Conservation (phyloP, 495 filamentous ascomycete genomes). For the Recurvomyces mirabilis region DNA sequence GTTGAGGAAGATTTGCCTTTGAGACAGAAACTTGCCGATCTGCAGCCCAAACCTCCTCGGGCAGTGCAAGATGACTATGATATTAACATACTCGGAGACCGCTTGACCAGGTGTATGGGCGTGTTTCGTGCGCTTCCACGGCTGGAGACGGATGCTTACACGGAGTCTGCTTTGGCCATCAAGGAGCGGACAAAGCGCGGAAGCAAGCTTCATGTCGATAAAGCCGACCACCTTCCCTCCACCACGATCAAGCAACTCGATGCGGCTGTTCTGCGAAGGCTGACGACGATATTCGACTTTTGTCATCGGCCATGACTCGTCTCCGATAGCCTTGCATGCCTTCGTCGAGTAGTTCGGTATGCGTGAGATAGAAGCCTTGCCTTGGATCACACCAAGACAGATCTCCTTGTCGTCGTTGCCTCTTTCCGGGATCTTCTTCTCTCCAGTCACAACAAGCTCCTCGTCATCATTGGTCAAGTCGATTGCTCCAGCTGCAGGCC, state of each 20-base stretch:
- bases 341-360: constrained; percentile 1
- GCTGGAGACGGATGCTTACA: no score
- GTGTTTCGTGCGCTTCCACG: no score
- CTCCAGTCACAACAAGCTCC: constrained; percentile 29
- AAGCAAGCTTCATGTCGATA: constrained; percentile 2
- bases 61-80: constrained; percentile 70
- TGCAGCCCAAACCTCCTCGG: constrained; percentile 49
- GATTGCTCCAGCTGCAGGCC: constrained; percentile 29
- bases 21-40: constrained; percentile 55
- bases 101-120: constrained; percentile 49
- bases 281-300: neutral
- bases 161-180: constrained; percentile 6
- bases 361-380: constrained; percentile 8
- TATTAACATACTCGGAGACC: constrained; percentile 40
- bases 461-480: constrained; percentile 46
- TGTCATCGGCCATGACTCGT: constrained; percentile 6
- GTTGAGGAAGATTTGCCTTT: constrained; percentile 54
- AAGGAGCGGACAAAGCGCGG: constrained; percentile 7
- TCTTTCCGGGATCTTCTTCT: constrained; percentile 1
- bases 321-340: neutral
- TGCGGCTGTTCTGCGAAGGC: neutral
- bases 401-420: constrained; percentile 50
- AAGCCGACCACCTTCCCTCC: neutral
- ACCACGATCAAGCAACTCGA: constrained; percentile 9
- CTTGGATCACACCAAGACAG: constrained; percentile 55